Percentiles rank a stretch among this genome's conserved stretches.
These are phyloP conservation scores for Pseudohyphozyma bogoriensis DNA, from an alignment of 768 basidiomycete genomes.

Conservation along the genomic window DNA sequence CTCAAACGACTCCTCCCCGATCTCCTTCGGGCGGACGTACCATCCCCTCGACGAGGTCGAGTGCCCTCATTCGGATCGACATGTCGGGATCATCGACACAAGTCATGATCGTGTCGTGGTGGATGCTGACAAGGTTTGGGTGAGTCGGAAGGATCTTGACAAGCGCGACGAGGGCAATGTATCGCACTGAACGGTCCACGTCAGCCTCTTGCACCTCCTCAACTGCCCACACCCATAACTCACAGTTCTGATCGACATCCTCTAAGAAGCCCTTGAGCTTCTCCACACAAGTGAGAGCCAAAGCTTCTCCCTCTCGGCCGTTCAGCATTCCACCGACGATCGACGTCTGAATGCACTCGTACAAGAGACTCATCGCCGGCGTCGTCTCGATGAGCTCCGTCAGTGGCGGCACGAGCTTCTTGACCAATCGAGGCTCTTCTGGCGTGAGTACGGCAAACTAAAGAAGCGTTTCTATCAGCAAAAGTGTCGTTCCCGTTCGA, in stretches of 20 bases:
- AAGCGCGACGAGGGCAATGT: constrained; percentile 89
- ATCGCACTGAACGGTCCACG: constrained; percentile 60
- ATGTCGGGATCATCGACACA: constrained; percentile 89
- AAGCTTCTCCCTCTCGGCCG: constrained; percentile 46
- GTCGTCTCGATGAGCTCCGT: constrained; percentile 93
- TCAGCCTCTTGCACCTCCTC: background rate
- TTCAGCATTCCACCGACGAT: constrained; percentile 92
- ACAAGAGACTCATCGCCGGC: constrained; percentile 84
- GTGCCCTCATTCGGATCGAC: constrained; percentile 87
- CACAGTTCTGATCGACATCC: constrained; percentile 91
- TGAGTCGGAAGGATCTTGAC: constrained; percentile 71
- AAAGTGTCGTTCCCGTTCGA: too few relatives aligned
- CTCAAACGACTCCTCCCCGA: too few relatives aligned
- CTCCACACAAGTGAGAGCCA: constrained; percentile 81
- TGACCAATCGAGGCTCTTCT: constrained; percentile 81
- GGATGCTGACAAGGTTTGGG: constrained; percentile 77
- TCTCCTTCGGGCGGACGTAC: constrained; percentile 49
- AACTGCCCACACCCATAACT: too few relatives aligned
- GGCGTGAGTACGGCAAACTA: constrained; percentile 91
- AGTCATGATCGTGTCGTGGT: constrained; percentile 80
- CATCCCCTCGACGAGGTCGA: constrained; percentile 89
- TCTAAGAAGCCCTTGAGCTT: constrained; percentile 86
- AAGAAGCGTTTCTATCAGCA: constrained; percentile 4
- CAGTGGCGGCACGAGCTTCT: constrained; percentile 86
- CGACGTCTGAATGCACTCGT: constrained; percentile 96